Evolutionary conservation across 2,329 filamentous ascomycete species (phyloP).

Genomic region (Ceratocystiopsis brevicomis): DNA sequence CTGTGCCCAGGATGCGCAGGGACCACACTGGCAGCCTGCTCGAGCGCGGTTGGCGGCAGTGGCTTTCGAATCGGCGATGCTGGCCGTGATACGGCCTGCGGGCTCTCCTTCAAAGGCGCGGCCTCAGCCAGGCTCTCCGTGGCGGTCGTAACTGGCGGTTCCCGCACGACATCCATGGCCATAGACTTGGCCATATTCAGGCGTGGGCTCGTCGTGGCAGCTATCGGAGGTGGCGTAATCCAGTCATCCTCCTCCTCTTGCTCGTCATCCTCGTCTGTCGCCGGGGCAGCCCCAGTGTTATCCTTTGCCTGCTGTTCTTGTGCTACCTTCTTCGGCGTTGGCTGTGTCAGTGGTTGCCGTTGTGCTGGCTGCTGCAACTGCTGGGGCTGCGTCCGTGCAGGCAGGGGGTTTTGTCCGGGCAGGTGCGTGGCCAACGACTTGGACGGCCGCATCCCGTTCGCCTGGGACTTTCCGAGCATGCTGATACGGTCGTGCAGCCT

Average conservation of each 20-base stretch:
- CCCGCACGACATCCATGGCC: no score
- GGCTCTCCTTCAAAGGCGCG: constrained; percentile 22
- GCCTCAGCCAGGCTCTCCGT: constrained; percentile 29
- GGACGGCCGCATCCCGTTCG: constrained; percentile 25
- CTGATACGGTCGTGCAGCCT: constrained; percentile 84
- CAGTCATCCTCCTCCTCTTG: constrained; percentile 41
- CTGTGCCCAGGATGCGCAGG: constrained; percentile 21
- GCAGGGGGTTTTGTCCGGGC: constrained; percentile 15
- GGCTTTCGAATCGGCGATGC: constrained; percentile 18
- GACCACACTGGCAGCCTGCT: not conserved
- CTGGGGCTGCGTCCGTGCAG: constrained; percentile 14
- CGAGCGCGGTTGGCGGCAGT: constrained; percentile 6
- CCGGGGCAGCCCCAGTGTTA: constrained; percentile 25
- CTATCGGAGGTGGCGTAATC: constrained; percentile 33
- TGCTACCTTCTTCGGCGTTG: not conserved
- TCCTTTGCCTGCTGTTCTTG: constrained; percentile 1
- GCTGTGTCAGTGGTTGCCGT: constrained; percentile 7
- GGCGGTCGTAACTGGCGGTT: constrained; percentile 26
- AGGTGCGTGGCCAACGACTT: constrained; percentile 26
- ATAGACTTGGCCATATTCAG: constrained; percentile 38
- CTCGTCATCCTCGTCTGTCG: constrained; percentile 21
- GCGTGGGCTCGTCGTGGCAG: constrained; percentile 24
- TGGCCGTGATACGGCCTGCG: constrained; percentile 12
- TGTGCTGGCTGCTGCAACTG: constrained; percentile 15
- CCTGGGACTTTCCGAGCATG: constrained; percentile 40